phyloP scores from a whole-genome alignment of 1,284 basidiomycete species.

The Cryptococcus depauperatus region DNA sequence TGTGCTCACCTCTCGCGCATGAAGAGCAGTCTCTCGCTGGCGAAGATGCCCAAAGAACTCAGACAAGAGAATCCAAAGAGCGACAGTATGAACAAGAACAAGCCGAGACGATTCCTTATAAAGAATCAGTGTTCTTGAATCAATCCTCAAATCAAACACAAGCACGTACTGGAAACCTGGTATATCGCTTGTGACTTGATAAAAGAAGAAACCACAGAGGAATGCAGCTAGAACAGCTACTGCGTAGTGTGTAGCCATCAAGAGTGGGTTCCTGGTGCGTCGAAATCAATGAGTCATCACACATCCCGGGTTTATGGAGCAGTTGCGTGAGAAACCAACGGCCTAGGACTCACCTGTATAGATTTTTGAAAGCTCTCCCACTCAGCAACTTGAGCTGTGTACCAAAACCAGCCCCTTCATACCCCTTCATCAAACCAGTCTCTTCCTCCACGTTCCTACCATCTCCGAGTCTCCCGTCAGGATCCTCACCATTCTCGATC shows the following conservation, averaged over 20 bases:
- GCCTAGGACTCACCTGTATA: conserved; percentile 52
- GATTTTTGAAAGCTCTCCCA: conserved; percentile 95
- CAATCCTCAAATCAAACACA: not conserved
- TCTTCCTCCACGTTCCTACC: conserved; percentile 49
- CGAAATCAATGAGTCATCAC: conserved; percentile 3
- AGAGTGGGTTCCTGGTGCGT: conserved; percentile 66
- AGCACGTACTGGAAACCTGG: conserved; percentile 76
- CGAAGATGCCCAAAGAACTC: conserved; percentile 83
- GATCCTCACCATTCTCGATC: conserved; percentile 43
- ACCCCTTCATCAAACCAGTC: conserved; percentile 60
- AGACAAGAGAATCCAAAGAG: conserved; percentile 94
- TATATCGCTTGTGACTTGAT: conserved; percentile 65
- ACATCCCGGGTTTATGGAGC: too few species aligned
- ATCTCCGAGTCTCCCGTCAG: conserved; percentile 23
- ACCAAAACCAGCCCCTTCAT: conserved; percentile 73
- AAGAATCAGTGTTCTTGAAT: not conserved
- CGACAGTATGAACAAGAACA: conserved; percentile 93
- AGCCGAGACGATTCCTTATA: conserved; percentile 52
- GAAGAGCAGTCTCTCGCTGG: conserved; percentile 87
- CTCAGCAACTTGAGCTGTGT: conserved; percentile 90
- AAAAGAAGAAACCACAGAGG: conserved; percentile 49
- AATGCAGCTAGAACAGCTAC: conserved; percentile 74
- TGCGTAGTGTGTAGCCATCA: conserved; percentile 83
- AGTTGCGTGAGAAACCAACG: not conserved
- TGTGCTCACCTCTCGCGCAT: conserved; percentile 94